These are phyloP conservation scores for Tricholoma terreum DNA, from an alignment of 768 basidiomycete genomes.

Conservation along the genomic window DNA sequence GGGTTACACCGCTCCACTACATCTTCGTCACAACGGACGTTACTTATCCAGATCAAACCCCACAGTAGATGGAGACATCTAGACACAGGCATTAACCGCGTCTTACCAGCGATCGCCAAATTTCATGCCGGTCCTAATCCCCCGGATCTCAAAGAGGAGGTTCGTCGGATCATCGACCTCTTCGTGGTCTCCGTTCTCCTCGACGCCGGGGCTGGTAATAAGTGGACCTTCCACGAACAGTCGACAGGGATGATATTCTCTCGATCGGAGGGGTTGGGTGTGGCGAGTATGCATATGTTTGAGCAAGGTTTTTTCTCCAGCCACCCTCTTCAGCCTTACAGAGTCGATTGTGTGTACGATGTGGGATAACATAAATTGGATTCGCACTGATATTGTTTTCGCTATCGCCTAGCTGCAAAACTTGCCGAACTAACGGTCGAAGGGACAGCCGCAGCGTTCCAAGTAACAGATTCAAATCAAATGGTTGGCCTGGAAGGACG, in stretches of 20 bases:
- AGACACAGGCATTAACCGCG: slow-evolving; percentile 63
- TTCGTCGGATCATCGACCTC: slow-evolving; percentile 80
- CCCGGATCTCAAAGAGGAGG: slow-evolving; percentile 54
- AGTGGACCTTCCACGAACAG: slow-evolving; percentile 74
- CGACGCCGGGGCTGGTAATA: slow-evolving; percentile 88
- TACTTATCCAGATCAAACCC: slow-evolving; percentile 71
- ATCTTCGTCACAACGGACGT: too few relatives aligned
- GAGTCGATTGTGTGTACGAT: slow-evolving; percentile 72
- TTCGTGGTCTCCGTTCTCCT: slow-evolving; percentile 90
- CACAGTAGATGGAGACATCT: slow-evolving; percentile 92
- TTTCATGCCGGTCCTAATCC: slow-evolving; percentile 48
- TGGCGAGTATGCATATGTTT: slow-evolving; percentile 93
- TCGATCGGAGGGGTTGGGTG: slow-evolving; percentile 81
- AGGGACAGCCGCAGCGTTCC: slow-evolving; percentile 66
- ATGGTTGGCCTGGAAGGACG: slow-evolving; percentile 92
- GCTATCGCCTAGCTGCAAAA: slow-evolving; percentile 69
- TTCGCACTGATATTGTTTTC: too few relatives aligned
- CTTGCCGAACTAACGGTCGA: slow-evolving; percentile 61
- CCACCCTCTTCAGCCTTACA: slow-evolving; percentile 52
- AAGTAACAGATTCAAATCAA: slow-evolving; percentile 73
- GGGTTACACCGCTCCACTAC: not conserved
- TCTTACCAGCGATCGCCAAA: slow-evolving; percentile 53
- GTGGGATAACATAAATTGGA: too few relatives aligned
- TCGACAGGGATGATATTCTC: slow-evolving; percentile 49
- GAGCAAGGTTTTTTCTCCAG: slow-evolving; percentile 77